phyloP scores from a whole-genome alignment of 805 yeast species.

The Wickerhamiella bombiphila region DNA sequence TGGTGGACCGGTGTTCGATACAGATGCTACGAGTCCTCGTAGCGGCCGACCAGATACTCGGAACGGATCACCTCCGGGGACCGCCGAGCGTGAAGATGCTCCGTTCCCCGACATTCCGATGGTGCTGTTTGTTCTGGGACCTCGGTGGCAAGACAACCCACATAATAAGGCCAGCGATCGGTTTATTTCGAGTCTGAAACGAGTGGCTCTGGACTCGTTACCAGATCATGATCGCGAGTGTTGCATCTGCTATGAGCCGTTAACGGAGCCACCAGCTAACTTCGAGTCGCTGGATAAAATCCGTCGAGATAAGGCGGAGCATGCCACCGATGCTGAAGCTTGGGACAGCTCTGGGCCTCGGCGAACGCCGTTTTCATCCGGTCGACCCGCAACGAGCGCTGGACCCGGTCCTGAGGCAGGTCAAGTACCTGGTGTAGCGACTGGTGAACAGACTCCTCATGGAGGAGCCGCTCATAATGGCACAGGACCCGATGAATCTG shows the following conservation, averaged over 20 bases:
- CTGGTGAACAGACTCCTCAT: not conserved
- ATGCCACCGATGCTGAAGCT: not conserved
- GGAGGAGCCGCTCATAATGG: not conserved
- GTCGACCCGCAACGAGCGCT: not conserved
- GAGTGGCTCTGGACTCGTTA: slow-evolving; percentile 5
- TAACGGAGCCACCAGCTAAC: slow-evolving; percentile 4
- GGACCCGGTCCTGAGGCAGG: not conserved
- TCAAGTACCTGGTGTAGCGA: not conserved
- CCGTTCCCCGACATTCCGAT: too few species aligned
- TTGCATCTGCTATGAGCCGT: slow-evolving; percentile 16
- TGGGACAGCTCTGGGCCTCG: not conserved
- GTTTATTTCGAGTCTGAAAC: slow-evolving; percentile 6
- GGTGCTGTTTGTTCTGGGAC: not conserved
- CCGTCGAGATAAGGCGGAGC: not conserved
- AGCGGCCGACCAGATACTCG: too few species aligned
- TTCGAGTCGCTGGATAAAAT: not conserved
- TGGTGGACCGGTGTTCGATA: too few species aligned
- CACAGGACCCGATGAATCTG: not conserved
- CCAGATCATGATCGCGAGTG: slow-evolving; percentile 12
- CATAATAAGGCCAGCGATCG: slow-evolving; percentile 5
- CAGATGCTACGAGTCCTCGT: too few species aligned
- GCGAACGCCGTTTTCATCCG: not conserved
- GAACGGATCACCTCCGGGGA: too few species aligned
- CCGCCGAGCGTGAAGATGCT: too few species aligned
- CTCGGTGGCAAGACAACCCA: not conserved